Evolutionary conservation across 1,139 yeast species (phyloP).

Genomic region (Candida glucosophila): DNA sequence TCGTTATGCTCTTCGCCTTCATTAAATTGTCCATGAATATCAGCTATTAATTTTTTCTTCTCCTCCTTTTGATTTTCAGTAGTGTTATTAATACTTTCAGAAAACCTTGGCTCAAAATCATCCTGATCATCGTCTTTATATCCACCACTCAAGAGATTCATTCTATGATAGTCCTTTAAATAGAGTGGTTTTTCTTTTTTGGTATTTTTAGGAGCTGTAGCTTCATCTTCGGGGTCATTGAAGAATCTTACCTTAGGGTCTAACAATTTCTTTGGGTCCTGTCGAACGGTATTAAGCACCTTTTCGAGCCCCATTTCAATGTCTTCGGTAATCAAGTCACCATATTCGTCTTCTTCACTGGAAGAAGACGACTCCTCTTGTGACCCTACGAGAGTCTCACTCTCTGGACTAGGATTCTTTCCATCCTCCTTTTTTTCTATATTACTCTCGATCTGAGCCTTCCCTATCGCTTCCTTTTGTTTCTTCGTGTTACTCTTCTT

Average conservation of each 20-base stretch:
- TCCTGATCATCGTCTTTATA: slow-evolving; percentile 43
- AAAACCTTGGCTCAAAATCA: slow-evolving; percentile 29
- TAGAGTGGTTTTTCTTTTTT: slow-evolving; percentile 67
- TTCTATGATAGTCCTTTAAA: slow-evolving; percentile 87
- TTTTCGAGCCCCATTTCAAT: slow-evolving; percentile 73
- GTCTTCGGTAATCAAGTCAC: slow-evolving; percentile 78
- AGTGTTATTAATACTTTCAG: slow-evolving; percentile 57
- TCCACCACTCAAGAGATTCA: slow-evolving; percentile 59
- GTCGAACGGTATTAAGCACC: slow-evolving; percentile 62
- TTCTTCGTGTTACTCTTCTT: slow-evolving; percentile 82
- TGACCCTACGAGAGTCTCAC: slow-evolving; percentile 11
- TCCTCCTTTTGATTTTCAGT: slow-evolving; percentile 72
- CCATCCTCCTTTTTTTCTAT: slow-evolving; percentile 4
- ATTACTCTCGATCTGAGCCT: slow-evolving; percentile 1
- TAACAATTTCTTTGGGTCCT: slow-evolving; percentile 54
- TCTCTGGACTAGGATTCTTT: slow-evolving; percentile 5
- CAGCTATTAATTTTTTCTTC: slow-evolving; percentile 59
- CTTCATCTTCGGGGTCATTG: slow-evolving; percentile 45
- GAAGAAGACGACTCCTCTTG: slow-evolving; percentile 26
- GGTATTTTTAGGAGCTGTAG: slow-evolving; percentile 4
- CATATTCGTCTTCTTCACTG: slow-evolving; percentile 90
- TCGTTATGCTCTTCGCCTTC: slow-evolving; percentile 36
- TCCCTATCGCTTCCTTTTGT: slow-evolving; percentile 45
- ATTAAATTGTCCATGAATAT: slow-evolving; percentile 61
- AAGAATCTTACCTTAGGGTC: slow-evolving; percentile 67